Evolutionary conservation across 2,329 filamentous ascomycete species (phyloP).

Genomic region (Trichoderma arundinaceum): DNA sequence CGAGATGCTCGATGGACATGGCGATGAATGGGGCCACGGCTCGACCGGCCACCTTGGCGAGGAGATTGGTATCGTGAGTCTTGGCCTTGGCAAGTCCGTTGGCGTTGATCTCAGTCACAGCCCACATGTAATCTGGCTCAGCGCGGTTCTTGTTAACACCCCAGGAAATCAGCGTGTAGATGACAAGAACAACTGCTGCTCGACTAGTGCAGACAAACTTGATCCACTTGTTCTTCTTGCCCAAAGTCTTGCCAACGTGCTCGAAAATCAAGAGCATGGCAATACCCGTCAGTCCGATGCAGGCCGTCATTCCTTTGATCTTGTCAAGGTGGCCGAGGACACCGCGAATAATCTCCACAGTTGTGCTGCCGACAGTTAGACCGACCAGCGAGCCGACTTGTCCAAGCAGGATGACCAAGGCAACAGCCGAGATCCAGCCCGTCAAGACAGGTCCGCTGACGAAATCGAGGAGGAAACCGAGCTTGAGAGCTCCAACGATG

Average conservation of each 20-base stretch:
- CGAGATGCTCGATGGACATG: constrained; percentile 66
- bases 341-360: constrained; percentile 63
- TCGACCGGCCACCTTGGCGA: constrained; percentile 59
- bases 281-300: constrained; percentile 63
- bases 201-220: constrained; percentile 65
- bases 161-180: constrained; percentile 69
- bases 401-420: constrained; percentile 68
- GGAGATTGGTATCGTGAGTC: constrained; percentile 53
- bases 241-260: constrained; percentile 63
- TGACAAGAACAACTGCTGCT: constrained; percentile 63
- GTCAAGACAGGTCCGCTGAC: constrained; percentile 68
- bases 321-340: constrained; percentile 61
- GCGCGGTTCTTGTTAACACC: constrained; percentile 61
- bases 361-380: constrained; percentile 56
- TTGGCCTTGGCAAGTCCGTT: constrained; percentile 59
- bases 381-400: constrained; percentile 67
- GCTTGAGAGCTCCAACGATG: constrained; percentile 63
- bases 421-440: constrained; percentile 70
- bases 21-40: constrained; percentile 67
- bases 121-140: constrained; percentile 57
- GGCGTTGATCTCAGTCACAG: constrained; percentile 62
- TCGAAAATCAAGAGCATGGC: constrained; percentile 62
- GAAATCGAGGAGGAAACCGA: constrained; percentile 70
- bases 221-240: constrained; percentile 61
- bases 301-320: constrained; percentile 63